A percentile compares a stretch with the other conserved stretches of the same genome.
Evolutionary conservation across 805 yeast species (phyloP).

Genomic region (Tetrapisispora pingtungensis): DNA sequence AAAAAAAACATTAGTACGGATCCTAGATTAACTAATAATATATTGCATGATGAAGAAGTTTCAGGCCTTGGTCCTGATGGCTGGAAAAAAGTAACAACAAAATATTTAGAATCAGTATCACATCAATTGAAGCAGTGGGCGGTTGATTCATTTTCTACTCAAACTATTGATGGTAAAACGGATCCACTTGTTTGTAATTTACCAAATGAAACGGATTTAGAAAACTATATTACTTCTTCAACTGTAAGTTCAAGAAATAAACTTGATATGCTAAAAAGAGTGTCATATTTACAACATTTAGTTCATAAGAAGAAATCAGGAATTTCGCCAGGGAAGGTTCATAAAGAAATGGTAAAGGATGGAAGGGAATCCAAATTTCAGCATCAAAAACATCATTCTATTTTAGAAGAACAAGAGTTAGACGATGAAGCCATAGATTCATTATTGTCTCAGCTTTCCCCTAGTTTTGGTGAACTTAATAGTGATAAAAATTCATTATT

Average conservation of each 20-base stretch:
- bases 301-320: conserved; percentile 41
- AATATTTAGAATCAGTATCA: conserved; percentile 44
- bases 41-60: conserved; percentile 61
- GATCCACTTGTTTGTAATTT: conserved; percentile 28
- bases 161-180: conserved; percentile 27
- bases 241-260: conserved; percentile 44
- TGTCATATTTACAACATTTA: conserved; percentile 59
- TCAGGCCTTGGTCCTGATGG: conserved; percentile 66
- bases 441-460: conserved; percentile 18
- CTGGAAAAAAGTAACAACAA: conserved; percentile 40
- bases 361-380: not conserved
- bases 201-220: conserved; percentile 50
- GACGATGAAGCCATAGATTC: conserved; percentile 25
- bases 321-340: conserved; percentile 2
- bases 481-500: conserved; percentile 12
- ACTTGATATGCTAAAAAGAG: conserved; percentile 62
- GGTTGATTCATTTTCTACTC: conserved; percentile 31
- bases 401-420: conserved; percentile 19
- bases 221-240: conserved; percentile 42
- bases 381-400: conserved; percentile 10
- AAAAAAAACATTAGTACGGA: conserved; percentile 74
- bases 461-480: conserved; percentile 11
- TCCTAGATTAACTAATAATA: conserved; percentile 61
- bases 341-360: not conserved
- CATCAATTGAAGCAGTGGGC: conserved; percentile 51